These are phyloP conservation scores for Metroxylon sagu DNA, from an alignment of 176 grass and related monocot genomes.

Conservation along the genomic window DNA sequence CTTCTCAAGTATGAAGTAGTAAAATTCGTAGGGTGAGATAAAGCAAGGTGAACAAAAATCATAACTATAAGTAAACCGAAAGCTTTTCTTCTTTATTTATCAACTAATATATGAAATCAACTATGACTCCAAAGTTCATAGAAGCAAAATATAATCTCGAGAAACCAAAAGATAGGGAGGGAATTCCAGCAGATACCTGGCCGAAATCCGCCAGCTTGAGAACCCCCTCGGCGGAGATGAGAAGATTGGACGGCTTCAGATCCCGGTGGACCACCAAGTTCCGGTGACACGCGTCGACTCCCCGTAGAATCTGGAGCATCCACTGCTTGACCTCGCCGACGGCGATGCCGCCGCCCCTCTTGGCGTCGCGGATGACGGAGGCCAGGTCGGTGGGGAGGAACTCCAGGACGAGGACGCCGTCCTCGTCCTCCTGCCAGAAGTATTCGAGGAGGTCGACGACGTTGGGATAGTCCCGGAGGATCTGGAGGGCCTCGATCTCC, in stretches of 20 bases:
- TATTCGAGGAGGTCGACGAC: slow-evolving; percentile 70
- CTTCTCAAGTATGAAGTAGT: too few relatives aligned
- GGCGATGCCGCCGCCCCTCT: slow-evolving; percentile 24
- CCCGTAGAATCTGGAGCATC: slow-evolving; percentile 81
- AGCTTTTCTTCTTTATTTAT: too few relatives aligned
- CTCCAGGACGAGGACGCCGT: slow-evolving; percentile 85
- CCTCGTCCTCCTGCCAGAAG: slow-evolving; percentile 52
- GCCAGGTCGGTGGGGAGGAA: slow-evolving; percentile 60
- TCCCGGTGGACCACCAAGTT: slow-evolving; percentile 72
- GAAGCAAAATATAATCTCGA: too few relatives aligned
- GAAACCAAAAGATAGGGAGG: too few relatives aligned
- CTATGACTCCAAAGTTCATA: too few relatives aligned
- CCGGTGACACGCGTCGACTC: slow-evolving; percentile 61
- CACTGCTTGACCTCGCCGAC: slow-evolving; percentile 55
- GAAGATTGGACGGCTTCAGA: slow-evolving; percentile 83
- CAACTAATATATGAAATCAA: too few relatives aligned
- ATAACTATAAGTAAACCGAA: too few relatives aligned
- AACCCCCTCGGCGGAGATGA: slow-evolving; percentile 58
- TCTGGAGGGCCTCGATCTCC: slow-evolving; percentile 72
- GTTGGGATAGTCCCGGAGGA: slow-evolving; percentile 27
- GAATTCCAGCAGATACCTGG: slow-evolving; percentile 34
- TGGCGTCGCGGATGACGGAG: slow-evolving; percentile 44
- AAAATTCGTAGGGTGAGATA: too few relatives aligned
- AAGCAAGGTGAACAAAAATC: too few relatives aligned
- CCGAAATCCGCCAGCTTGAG: slow-evolving; percentile 93